Evolutionary conservation across 1,139 yeast species (phyloP), one percentile per base, ranked within the genome.

Genomic region (Komagataea norvegica): DNA sequence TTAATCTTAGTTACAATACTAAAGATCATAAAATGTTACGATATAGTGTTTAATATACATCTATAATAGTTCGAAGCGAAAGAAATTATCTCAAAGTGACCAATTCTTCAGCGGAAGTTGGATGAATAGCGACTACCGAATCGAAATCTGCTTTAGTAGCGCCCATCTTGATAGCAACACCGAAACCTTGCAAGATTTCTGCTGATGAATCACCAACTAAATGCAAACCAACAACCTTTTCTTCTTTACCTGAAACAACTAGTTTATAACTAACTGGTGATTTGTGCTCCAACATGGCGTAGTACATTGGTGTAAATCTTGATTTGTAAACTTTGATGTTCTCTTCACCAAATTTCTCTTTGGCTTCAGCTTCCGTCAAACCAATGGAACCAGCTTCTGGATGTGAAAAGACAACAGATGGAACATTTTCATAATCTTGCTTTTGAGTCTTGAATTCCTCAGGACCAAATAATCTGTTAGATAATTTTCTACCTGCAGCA

Each of bases 301-400:
- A 88, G 68, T 80, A 91, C 97, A 91, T 89, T 49, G 91, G 83
- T 29, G 82, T 82, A 68, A 91, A 91, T 57, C 71, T 76, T 45
- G 96, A 76, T 50, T 74, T 76, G 72, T 91, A 91, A 34, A 84
- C 65, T 67, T 88, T 93, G 59, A 91, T 61, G 52, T 86, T 74
- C 18, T 79, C 91, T 54, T 75, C 70, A 43, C 98, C 98, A 57
- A 73, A 89, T 65, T 87, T 68, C 40, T 67, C 77, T 44, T 73
- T 67, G 29, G 98, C 98, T 49, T 78, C 78, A 42, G 70, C 67
- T 60, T 89, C 94, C 38, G 85, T 69, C 41, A 91, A 65, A 37
- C 99, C 99, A 60, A 89, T 80, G 8, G 94, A 74, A 38, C 96
- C 98, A 14, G 93, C 94, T 65, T 91, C 98, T 22, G 99, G 99